Evolutionary conservation across 2,329 filamentous ascomycete species (phyloP).

Genomic region (Colletotrichum caudatum): DNA sequence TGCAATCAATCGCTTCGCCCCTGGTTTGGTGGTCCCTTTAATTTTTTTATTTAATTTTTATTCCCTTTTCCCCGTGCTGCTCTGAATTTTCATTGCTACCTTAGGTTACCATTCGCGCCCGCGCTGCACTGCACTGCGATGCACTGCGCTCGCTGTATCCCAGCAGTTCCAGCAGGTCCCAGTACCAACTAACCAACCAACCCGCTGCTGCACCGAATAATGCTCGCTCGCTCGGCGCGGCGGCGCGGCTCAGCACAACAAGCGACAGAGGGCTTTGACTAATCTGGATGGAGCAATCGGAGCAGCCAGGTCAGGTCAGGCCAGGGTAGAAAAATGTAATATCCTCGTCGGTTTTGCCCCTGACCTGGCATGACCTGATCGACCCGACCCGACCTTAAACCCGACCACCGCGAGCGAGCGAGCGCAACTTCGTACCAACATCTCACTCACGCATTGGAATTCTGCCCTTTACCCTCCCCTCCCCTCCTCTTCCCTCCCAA

Average conservation of each 20-base stretch:
- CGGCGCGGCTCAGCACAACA: neutral
- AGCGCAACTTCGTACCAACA: slow-evolving; percentile 14
- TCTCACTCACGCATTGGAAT: neutral
- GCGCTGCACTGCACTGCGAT: neutral
- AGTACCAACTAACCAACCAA: neutral
- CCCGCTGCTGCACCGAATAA: neutral
- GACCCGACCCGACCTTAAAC: neutral
- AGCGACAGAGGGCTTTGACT: neutral
- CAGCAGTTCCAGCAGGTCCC: neutral
- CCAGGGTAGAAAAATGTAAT: neutral
- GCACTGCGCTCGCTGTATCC: too few species aligned
- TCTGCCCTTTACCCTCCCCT: neutral
- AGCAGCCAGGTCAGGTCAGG: too few species aligned
- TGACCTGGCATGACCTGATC: neutral
- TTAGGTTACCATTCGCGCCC: neutral
- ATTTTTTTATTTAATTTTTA: neutral
- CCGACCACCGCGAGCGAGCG: slow-evolving; percentile 6
- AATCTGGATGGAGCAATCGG: neutral
- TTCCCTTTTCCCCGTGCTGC: too few species aligned
- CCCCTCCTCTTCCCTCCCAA: neutral
- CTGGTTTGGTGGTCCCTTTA: slow-evolving; percentile 15
- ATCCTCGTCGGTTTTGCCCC: slow-evolving; percentile 1
- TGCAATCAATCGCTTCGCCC: neutral
- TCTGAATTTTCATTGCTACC: neutral
- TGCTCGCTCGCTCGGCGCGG: neutral